phyloP scores from a whole-genome alignment of 495 filamentous ascomycete genomes.

The Neurospora sp. region DNA sequence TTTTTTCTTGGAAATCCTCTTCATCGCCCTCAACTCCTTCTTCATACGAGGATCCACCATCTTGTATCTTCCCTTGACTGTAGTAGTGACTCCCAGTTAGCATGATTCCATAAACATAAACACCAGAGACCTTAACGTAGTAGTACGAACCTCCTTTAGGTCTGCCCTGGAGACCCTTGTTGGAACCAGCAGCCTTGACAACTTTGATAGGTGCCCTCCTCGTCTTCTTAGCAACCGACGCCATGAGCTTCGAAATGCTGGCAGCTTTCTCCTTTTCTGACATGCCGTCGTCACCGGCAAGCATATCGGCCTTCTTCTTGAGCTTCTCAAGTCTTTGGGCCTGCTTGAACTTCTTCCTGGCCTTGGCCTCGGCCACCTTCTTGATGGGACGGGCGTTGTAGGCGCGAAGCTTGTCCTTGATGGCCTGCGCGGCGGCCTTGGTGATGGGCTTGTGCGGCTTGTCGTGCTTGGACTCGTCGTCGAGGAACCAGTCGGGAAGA shows the following conservation, averaged over 20 bases:
- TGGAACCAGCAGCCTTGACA: constrained; percentile 77
- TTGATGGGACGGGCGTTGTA: constrained; percentile 97
- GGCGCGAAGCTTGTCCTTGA: constrained; percentile 87
- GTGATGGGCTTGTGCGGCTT: constrained; percentile 78
- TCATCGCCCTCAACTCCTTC: constrained; percentile 92
- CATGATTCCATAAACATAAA: background rate
- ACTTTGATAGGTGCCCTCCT: constrained; percentile 75
- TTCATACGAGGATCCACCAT: constrained; percentile 96
- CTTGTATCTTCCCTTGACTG: constrained; percentile 94
- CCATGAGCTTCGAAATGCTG: constrained; percentile 72
- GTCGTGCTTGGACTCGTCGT: constrained; percentile 80
- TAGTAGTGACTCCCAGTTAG: background rate
- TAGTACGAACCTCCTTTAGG: constrained; percentile 17
- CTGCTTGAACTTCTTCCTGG: constrained; percentile 92
- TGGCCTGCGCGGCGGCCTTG: constrained; percentile 81
- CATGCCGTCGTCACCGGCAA: constrained; percentile 80
- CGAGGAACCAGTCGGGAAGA: constrained; percentile 95
- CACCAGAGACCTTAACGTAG: background rate
- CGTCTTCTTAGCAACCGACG: constrained; percentile 76
- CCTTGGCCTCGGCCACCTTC: constrained; percentile 95
- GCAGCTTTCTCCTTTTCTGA: constrained; percentile 91
- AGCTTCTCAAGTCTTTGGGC: constrained; percentile 85
- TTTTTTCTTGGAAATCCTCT: constrained; percentile 50
- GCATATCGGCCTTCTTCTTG: constrained; percentile 81
- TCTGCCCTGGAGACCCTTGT: constrained; percentile 61